A percentile compares a stretch with the other conserved stretches of the same genome.
Conservation (phyloP, 352 stramenopile species). For the Pythium volutum region DNA sequence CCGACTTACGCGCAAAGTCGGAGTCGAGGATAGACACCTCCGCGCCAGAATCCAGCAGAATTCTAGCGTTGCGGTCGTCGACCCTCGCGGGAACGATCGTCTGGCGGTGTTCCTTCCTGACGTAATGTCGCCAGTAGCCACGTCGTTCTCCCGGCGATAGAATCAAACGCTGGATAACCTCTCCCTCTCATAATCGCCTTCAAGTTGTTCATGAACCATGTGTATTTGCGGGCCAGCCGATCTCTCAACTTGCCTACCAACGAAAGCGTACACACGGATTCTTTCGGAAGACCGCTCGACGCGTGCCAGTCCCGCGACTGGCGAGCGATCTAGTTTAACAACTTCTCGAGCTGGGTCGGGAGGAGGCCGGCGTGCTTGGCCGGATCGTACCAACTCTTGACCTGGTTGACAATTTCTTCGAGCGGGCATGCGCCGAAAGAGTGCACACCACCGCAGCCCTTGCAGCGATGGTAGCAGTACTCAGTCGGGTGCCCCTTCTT, state of each 20-base stretch:
- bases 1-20: constrained; percentile 20
- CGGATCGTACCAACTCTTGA: constrained; percentile 13
- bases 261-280: constrained; percentile 5
- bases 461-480: constrained; percentile 6
- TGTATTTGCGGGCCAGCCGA: not conserved
- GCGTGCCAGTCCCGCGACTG: constrained; percentile 4
- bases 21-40: constrained; percentile 21
- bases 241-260: not conserved
- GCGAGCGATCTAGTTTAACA: constrained; percentile 15
- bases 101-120: constrained; percentile 26
- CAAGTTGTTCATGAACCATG: not conserved
- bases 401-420: not conserved
- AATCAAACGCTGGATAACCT: constrained; percentile 9
- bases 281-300: constrained; percentile 9
- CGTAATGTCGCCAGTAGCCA: constrained; percentile 24
- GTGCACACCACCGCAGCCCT: constrained; percentile 5
- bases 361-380: constrained; percentile 1
- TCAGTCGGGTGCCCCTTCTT: not conserved
- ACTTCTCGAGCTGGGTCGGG: constrained; percentile 7
- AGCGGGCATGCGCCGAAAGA: not conserved
- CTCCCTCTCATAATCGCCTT: no score
- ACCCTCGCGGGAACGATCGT: constrained; percentile 19
- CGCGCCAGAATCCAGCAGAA: constrained; percentile 25
- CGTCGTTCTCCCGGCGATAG: constrained; percentile 21
- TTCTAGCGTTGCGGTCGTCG: constrained; percentile 17